Evolutionary conservation across 495 filamentous ascomycete species (phyloP), one percentile per base, ranked within the genome.

Genomic region (Aspergillus haitiensis): DNA sequence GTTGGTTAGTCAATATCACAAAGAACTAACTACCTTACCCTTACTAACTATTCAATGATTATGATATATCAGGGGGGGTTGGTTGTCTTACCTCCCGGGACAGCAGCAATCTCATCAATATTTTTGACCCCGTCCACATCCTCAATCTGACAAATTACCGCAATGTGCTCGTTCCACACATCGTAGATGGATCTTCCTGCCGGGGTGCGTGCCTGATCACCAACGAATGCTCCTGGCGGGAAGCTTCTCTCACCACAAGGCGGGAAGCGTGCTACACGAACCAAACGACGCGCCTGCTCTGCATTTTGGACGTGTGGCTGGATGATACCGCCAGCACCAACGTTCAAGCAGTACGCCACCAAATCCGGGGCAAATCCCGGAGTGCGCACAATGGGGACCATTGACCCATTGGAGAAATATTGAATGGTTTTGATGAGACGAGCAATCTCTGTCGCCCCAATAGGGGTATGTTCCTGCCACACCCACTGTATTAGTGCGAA

Each of bases 71-170:
- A n/a, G n/a, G 37, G 37, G 37, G 37, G 37, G 3, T 15, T 6
- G 12, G 15, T 37, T 40, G 8, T 55, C 7, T 42, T 7, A 55
- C 52, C 34, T 40, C 52, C 52, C 6, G 34, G 52, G 4, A 55
- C 52, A 7, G 7, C 21, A n/a, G 34, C 33, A 18, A 55, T 55
- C 27, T 55, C 34, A 15, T 39, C 52, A 3, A 55, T 16, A 40
- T 55, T 55, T n/a, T 55, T 3, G 13, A 55, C 52, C 7, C 52
- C 52, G 12, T 40, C 52, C 1, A 55, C 10, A 40, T 55, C 52
- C 52, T 55, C 52, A n/a, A 55, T 55, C 52, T 55, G 52, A 27
- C 33, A 39, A 27, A 55, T 40, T 3, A 55, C 52, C 12, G 52
- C 52, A 4, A 36, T 36, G 42, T 55, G 33, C 2, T 40, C 27